Conservation (phyloP, 345 rosid species). For the Cardamine occulta region DNA sequence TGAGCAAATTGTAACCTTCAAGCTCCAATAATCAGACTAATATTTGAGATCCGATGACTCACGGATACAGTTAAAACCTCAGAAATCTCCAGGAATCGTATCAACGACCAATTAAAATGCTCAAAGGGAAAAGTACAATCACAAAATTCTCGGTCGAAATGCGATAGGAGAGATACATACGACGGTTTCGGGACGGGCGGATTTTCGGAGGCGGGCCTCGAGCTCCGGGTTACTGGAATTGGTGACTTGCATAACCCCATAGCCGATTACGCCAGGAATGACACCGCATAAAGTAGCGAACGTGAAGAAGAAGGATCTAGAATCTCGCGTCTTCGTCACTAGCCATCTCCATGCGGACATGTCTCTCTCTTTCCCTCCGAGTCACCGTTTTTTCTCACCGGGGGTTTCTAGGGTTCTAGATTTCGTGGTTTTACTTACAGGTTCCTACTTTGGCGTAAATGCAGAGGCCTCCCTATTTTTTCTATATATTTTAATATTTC, state of each 20-base stretch:
- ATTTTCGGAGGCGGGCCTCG: constrained; percentile 79
- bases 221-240: constrained; percentile 73
- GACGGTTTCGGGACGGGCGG: constrained; percentile 78
- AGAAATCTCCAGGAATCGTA: constrained; percentile 11
- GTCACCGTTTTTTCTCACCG: constrained; percentile 30
- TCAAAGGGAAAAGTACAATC: background rate
- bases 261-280: constrained; percentile 85
- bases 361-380: constrained; percentile 20
- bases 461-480: background rate
- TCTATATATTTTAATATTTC: background rate
- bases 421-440: background rate
- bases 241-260: constrained; percentile 87
- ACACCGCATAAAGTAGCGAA: constrained; percentile 94
- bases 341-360: constrained; percentile 72
- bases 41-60: constrained; percentile 13
- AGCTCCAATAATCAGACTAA: background rate
- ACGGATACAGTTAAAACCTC: background rate
- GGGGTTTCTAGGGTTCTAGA: constrained; percentile 43
- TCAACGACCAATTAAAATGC: constrained; percentile 3
- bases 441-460: constrained; percentile 8
- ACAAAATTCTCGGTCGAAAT: background rate
- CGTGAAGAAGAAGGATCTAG: constrained; percentile 82
- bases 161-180: constrained; percentile 42
- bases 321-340: constrained; percentile 76
- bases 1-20: constrained; percentile 21